Evolutionary conservation across 2,329 filamentous ascomycete genomes (phyloP), one percentile per base, ranked within the genome.

Genomic region (Harringtonia lauricola): DNA sequence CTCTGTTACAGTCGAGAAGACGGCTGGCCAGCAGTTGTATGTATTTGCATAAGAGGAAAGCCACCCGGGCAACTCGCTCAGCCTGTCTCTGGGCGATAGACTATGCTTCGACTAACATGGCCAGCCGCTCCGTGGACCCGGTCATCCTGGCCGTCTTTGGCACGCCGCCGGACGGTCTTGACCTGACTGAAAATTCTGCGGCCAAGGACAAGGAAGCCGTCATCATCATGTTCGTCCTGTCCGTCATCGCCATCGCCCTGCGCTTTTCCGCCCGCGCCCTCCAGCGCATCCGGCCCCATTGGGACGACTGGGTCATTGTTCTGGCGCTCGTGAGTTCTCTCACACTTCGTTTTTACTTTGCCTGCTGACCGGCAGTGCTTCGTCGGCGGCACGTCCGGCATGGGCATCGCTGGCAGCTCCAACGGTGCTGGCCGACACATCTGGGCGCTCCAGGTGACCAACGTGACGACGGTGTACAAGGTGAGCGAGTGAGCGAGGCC

Each of bases 361-460:
- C 22, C 17, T n/a, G 8, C 2, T n/a, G n/a, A n/a, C n/a, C n/a
- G n/a, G n/a, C n/a, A 40, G 38, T 4, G 14, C 22, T 43, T 43
- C n/a, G 35, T 37, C 4, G 36, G 15, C 10, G 41, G 41, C 3
- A 38, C 41, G 3, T 24, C 21, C 8, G 35, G 41, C 26, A 15
- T 43, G 18, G 24, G 34, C 35, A 37, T 43, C n/a, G 41, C 18
- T 8, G 44, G 44, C 41, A 26, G 34, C 8, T 17, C n/a, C 3
- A 14, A 41, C 12, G 45, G 45, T 6, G 37, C 42, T 7, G 45
- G 45, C 8, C 34, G 29, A 14, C 45, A 47, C 12, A 19, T 42
- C 18, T 47, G 45, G 45, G 29, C 24, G 3, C 18, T 44, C 0
- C 28, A 40, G 13, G 15, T 41, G 17, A 2, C 13, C 17, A n/a